phyloP scores from a whole-genome alignment of 495 filamentous ascomycete genomes.

The Niebla homalea region DNA sequence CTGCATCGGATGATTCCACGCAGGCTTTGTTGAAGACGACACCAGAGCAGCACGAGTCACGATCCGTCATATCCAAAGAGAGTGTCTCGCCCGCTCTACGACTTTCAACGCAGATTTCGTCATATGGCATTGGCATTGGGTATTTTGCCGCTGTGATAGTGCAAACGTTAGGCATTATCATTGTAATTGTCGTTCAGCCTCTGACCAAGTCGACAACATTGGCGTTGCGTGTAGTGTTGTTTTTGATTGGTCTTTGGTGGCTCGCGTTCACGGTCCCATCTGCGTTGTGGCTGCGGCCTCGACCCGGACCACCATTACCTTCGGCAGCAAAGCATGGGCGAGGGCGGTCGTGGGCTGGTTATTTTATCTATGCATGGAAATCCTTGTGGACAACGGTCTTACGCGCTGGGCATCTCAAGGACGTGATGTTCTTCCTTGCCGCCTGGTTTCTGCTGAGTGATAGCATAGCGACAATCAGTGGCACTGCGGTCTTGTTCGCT shows the following conservation, averaged over 20 bases:
- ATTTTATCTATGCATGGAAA: constrained; percentile 71
- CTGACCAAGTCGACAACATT: constrained; percentile 59
- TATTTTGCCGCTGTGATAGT: constrained; percentile 73
- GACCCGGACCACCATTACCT: constrained; percentile 70
- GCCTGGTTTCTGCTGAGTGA: constrained; percentile 95
- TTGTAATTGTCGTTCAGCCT: constrained; percentile 53
- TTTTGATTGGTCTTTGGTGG: constrained; percentile 90
- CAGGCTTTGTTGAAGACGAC: constrained; percentile 24
- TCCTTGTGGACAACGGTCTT: constrained; percentile 68
- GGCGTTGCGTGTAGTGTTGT: constrained; percentile 69
- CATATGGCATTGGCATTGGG: constrained; percentile 79
- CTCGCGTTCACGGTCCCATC: constrained; percentile 81
- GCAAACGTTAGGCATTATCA: constrained; percentile 61
- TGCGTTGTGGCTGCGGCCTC: constrained; percentile 75
- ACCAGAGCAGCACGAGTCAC: background rate
- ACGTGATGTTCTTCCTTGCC: constrained; percentile 74
- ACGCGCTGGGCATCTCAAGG: constrained; percentile 66
- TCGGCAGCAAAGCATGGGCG: constrained; percentile 25
- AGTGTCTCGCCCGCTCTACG: constrained; percentile 47
- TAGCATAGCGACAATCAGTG: constrained; percentile 86
- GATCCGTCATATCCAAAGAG: background rate
- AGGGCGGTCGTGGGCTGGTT: constrained; percentile 38
- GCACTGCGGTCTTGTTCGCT: constrained; percentile 87
- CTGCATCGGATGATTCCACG: constrained; percentile 26
- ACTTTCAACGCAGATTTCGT: constrained; percentile 75